A percentile compares a stretch with the other conserved stretches of the same genome.
Evolutionary conservation across 257 asterid genomes (phyloP).

Genomic region (Scutellaria galericulata): DNA sequence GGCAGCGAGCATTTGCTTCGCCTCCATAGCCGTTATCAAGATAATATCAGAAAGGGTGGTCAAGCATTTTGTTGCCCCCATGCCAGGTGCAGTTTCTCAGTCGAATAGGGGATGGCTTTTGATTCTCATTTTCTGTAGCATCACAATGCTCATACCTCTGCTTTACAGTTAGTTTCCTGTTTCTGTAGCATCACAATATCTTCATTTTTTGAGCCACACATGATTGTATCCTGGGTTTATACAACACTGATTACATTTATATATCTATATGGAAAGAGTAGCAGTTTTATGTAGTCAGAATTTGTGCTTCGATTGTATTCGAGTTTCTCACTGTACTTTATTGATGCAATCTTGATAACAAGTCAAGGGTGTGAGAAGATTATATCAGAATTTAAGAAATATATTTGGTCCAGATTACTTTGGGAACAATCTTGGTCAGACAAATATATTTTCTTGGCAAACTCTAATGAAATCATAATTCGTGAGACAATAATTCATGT

Average conservation of each 20-base stretch:
- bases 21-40: constrained; percentile 61
- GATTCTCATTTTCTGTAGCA: constrained; percentile 67
- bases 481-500: too few species aligned
- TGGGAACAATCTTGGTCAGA: too few species aligned
- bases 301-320: not conserved
- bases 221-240: constrained; percentile 5
- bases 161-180: constrained; percentile 50
- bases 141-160: constrained; percentile 68
- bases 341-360: too few species aligned
- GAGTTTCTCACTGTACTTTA: too few species aligned
- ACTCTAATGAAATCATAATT: too few species aligned
- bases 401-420: too few species aligned
- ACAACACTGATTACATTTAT: constrained; percentile 8
- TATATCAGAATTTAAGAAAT: too few species aligned
- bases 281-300: constrained; percentile 10
- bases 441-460: too few species aligned
- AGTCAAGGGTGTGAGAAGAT: too few species aligned
- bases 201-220: constrained; percentile 2
- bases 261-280: not conserved
- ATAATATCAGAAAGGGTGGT: constrained; percentile 44
- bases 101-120: constrained; percentile 67
- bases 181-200: constrained; percentile 19
- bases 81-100: constrained; percentile 36
- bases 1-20: constrained; percentile 56
- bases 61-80: constrained; percentile 38